These are phyloP conservation scores for Colletotrichum eremochloae DNA, from an alignment of 2,329 filamentous ascomycete species.

Conservation along the genomic window DNA sequence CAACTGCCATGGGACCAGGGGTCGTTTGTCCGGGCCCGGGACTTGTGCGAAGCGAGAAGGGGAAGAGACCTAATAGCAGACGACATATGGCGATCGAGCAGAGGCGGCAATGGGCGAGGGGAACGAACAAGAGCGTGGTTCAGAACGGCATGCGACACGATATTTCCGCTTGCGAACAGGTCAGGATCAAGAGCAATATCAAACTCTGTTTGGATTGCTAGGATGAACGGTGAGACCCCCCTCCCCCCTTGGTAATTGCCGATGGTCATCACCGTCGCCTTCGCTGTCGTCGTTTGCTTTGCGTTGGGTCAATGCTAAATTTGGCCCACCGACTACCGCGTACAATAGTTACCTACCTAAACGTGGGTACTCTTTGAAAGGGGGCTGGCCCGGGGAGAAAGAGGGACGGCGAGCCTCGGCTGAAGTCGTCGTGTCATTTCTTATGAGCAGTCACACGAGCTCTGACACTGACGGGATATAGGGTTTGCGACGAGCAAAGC, in stretches of 20 bases:
- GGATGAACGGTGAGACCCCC: not conserved
- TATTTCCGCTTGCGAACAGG: not conserved
- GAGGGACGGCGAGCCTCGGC: too few species aligned
- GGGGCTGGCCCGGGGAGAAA: not conserved
- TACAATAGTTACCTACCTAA: too few species aligned
- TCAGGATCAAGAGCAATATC: constrained; percentile 15
- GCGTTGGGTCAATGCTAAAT: not conserved
- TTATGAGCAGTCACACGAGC: constrained; percentile 34
- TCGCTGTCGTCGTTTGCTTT: not conserved
- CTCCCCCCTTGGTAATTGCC: not conserved
- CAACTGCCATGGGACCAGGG: not conserved
- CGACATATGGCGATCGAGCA: constrained; percentile 19
- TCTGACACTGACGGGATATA: not conserved
- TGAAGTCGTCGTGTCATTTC: not conserved
- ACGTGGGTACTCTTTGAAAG: not conserved
- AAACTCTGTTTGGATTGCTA: constrained; percentile 27
- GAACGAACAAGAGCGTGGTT: constrained; percentile 22
- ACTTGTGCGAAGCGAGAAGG: constrained; percentile 1
- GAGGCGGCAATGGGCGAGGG: not conserved
- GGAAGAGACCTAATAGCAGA: constrained; percentile 19
- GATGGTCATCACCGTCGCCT: not conserved
- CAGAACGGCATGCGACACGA: not conserved
- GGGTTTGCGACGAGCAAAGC: constrained; percentile 19
- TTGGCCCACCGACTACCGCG: too few species aligned
- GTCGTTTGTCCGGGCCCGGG: not conserved